phyloP scores from a whole-genome alignment of 371 early-diverging fungal species.

The Rhizomucor miehei region DNA sequence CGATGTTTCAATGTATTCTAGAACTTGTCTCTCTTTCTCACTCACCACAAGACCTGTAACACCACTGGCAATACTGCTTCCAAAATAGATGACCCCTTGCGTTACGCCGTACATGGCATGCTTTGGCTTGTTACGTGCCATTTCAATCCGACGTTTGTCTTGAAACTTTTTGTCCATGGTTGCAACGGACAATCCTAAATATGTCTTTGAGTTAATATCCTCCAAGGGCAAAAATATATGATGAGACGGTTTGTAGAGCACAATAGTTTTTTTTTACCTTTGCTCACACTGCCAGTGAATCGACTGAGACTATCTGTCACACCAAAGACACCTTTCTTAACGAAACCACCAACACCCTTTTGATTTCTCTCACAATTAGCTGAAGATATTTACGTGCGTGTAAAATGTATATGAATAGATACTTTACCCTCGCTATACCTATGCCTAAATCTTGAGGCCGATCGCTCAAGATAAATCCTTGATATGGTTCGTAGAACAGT shows the following conservation, averaged over 20 bases:
- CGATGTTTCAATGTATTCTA: neutral
- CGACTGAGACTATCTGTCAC: constrained; percentile 81
- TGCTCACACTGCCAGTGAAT: constrained; percentile 84
- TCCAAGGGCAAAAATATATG: no score
- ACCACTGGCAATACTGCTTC: constrained; percentile 74
- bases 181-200: constrained; percentile 63
- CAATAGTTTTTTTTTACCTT: constrained; percentile 49
- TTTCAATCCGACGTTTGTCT: constrained; percentile 63
- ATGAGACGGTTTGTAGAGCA: no score
- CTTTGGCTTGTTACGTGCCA: constrained; percentile 76
- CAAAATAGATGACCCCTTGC: constrained; percentile 76
- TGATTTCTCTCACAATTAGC: neutral
- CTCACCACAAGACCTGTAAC: constrained; percentile 76
- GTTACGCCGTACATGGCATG: constrained; percentile 83
- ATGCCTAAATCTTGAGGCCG: constrained; percentile 87
- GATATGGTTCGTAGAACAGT: constrained; percentile 89
- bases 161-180: constrained; percentile 87
- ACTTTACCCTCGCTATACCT: constrained; percentile 76
- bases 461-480: constrained; percentile 86
- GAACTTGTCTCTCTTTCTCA: neutral
- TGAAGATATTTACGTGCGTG: neutral
- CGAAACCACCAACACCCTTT: constrained; percentile 47
- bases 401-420: neutral
- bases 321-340: constrained; percentile 87
- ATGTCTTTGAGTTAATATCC: no score